phyloP scores from a whole-genome alignment of 1,284 basidiomycete species.

The Bjerkandera adusta region DNA sequence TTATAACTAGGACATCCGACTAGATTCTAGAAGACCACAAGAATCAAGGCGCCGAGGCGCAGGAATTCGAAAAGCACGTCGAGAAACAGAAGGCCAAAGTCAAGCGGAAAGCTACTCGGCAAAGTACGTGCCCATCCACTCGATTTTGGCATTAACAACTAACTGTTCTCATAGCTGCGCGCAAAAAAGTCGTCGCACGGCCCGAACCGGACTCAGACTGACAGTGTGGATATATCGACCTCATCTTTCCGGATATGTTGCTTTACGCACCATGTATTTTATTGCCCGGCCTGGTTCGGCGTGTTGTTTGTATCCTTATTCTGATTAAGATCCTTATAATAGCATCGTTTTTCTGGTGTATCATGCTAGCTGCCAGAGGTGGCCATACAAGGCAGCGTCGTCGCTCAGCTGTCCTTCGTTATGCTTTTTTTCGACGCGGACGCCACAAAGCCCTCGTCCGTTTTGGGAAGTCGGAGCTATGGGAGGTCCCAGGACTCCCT shows the following conservation, averaged over 20 bases:
- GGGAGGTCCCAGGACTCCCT: no score
- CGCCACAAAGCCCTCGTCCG: no score
- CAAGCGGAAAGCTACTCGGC: conserved; percentile 57
- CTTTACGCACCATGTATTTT: background rate
- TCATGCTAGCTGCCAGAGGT: no score
- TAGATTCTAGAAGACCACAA: conserved; percentile 84
- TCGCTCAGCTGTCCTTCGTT: no score
- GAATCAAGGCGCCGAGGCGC: conserved; percentile 87
- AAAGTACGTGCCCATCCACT: conserved; percentile 31
- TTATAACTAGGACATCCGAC: conserved; percentile 12
- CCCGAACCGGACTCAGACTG: conserved; percentile 20
- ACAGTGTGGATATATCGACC: background rate
- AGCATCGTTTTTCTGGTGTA: no score
- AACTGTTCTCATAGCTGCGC: conserved; percentile 14
- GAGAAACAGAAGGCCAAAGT: conserved; percentile 79
- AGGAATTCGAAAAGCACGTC: conserved; percentile 83
- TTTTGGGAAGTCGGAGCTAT: no score
- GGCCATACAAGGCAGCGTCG: no score
- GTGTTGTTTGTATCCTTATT: background rate
- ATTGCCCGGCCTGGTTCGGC: no score
- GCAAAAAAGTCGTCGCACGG: conserved; percentile 20
- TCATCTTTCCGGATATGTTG: background rate
- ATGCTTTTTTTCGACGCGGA: no score
- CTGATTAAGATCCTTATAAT: no score
- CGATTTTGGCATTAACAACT: background rate